Evolutionary conservation across 2,329 filamentous ascomycete species (phyloP).

Genomic region (Fusarium nisikadoi): DNA sequence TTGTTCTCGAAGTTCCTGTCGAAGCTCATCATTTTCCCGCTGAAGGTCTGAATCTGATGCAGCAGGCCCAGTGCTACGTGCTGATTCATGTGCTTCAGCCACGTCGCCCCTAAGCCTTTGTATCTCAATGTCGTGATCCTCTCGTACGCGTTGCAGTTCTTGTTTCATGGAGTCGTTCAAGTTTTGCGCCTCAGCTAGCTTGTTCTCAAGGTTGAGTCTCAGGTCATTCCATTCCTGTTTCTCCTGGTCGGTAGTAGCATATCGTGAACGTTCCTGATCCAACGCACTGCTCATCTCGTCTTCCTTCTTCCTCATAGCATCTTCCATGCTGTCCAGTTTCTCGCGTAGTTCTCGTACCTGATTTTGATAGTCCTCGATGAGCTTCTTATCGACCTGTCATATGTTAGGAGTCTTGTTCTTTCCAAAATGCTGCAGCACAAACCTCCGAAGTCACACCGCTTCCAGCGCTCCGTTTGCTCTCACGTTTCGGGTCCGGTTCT

Average conservation of each 20-base stretch:
- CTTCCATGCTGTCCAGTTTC: slow-evolving; percentile 78
- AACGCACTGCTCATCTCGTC: slow-evolving; percentile 67
- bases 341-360: slow-evolving; percentile 80
- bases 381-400: slow-evolving; percentile 72
- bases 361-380: slow-evolving; percentile 81
- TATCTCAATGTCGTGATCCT: slow-evolving; percentile 73
- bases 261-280: slow-evolving; percentile 66
- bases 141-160: slow-evolving; percentile 79
- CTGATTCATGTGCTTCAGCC: slow-evolving; percentile 58
- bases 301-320: slow-evolving; percentile 75
- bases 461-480: slow-evolving; percentile 47
- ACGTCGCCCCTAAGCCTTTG: slow-evolving; percentile 72
- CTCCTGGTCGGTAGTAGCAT: slow-evolving; percentile 66
- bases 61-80: slow-evolving; percentile 38
- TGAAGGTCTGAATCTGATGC: slow-evolving; percentile 65
- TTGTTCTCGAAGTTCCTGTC: slow-evolving; percentile 75
- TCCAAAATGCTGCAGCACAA: slow-evolving; percentile 27
- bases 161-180: slow-evolving; percentile 83
- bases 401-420: slow-evolving; percentile 27
- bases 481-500: slow-evolving; percentile 44
- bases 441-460: slow-evolving; percentile 53
- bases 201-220: slow-evolving; percentile 74
- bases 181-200: slow-evolving; percentile 77
- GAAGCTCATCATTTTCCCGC: slow-evolving; percentile 75
- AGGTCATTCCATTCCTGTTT: slow-evolving; percentile 77